phyloP scores from a whole-genome alignment of 768 basidiomycete genomes.

The Cantharellus anzutake region DNA sequence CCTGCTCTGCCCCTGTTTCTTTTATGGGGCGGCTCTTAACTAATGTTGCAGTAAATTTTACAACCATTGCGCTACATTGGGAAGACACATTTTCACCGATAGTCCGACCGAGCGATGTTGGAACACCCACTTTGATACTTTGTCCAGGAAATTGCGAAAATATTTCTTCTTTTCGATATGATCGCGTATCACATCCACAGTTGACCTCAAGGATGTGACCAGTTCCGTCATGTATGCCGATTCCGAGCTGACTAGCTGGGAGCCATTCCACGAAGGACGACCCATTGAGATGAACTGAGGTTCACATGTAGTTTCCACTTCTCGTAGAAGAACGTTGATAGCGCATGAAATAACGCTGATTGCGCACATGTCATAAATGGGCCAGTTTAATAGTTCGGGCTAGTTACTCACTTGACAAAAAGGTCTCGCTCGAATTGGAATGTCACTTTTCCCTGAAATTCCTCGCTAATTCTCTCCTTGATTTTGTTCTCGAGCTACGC shows the following conservation, averaged over 20 bases:
- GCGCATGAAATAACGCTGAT: conserved; percentile 66
- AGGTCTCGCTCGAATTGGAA: conserved; percentile 74
- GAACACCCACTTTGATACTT: conserved; percentile 62
- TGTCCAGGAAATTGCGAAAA: conserved; percentile 80
- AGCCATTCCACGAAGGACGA: conserved; percentile 56
- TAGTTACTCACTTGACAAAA: conserved; percentile 53
- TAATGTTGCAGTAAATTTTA: conserved; percentile 74
- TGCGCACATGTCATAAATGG: neutral
- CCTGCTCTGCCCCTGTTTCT: conserved; percentile 93
- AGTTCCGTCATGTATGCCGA: conserved; percentile 69
- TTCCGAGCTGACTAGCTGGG: conserved; percentile 72
- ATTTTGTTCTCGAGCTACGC: conserved; percentile 81
- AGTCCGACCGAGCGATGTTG: conserved; percentile 88
- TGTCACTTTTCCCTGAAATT: conserved; percentile 59
- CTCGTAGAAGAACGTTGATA: conserved; percentile 59
- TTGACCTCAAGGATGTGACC: conserved; percentile 50
- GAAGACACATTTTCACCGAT: conserved; percentile 38
- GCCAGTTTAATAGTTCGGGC: neutral
- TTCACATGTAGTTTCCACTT: conserved; percentile 75
- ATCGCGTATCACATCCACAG: conserved; percentile 57
- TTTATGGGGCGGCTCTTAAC: conserved; percentile 81
- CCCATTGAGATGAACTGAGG: conserved; percentile 57
- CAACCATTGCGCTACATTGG: conserved; percentile 45
- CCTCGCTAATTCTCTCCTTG: conserved; percentile 55
- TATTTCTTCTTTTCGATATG: conserved; percentile 91